Evolutionary conservation across 345 rosid genomes (phyloP).

Genomic region (Brassica cretica): DNA sequence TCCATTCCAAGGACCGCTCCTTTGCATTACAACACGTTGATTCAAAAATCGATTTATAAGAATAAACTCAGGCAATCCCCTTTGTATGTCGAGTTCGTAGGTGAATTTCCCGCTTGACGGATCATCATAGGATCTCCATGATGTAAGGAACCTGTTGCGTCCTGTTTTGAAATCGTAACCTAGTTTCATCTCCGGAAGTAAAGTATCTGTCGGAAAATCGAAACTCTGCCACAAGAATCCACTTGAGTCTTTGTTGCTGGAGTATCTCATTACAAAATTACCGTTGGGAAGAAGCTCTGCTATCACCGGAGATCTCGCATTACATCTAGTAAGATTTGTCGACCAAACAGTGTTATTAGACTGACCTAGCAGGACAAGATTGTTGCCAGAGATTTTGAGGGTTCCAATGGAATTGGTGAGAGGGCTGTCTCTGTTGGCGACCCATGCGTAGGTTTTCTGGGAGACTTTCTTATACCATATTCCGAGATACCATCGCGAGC

Average conservation of each 20-base stretch:
- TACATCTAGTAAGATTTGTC: background rate
- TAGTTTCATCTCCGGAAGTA: background rate
- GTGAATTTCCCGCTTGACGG: background rate
- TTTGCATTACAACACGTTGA: background rate
- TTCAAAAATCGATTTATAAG: too few relatives aligned
- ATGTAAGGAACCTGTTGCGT: background rate
- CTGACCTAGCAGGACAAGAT: background rate
- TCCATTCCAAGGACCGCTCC: background rate
- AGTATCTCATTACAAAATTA: background rate
- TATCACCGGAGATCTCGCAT: background rate
- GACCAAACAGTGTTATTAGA: background rate
- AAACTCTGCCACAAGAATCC: background rate
- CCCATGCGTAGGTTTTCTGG: background rate
- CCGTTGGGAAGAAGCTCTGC: background rate
- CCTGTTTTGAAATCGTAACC: background rate
- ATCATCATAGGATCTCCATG: background rate
- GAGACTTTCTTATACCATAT: background rate
- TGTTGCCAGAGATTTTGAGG: background rate
- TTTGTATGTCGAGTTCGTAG: background rate
- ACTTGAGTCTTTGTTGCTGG: background rate
- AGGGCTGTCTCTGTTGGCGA: background rate
- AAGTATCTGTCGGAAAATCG: background rate
- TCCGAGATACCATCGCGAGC: background rate
- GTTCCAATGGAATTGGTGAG: background rate
- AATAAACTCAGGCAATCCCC: background rate